Evolutionary conservation across 2,329 filamentous ascomycete species (phyloP), one percentile per base, ranked within the genome.

Genomic region (Dactylellina leptospora): DNA sequence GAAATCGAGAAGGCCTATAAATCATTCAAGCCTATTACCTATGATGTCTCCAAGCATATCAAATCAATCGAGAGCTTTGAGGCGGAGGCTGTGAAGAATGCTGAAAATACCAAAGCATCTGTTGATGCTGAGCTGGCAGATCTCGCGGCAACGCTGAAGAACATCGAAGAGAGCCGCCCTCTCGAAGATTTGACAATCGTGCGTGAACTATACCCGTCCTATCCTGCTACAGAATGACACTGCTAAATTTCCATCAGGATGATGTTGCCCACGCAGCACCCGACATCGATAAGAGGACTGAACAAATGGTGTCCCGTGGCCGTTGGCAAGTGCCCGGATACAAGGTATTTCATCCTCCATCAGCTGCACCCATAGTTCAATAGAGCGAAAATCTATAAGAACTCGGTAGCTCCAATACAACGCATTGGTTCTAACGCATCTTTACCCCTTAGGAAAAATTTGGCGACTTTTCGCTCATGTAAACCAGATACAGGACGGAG

Each of bases 51-150:
- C 82, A 89, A 93, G 81, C 95, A 99, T 86, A 85, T 99, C 81
- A 97, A 97, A 89, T 91, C 93, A 78, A 97, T 99, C 80, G 93
- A 97, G 80, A 91, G 92, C 64, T 99, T 99, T 81, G 93, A 99
- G 87, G 88, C 91, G 69, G 92, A 97, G 87, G 95, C 95, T 76
- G 83, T 99, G 78, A 92, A 96, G 89, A 96, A 93, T 83, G 95
- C 95, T 75, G 88, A 96, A 87, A 90, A 92, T 81, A 97, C 95
- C 80, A 97, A 97, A 90, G 85, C 88, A 80, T 92, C 93, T 84
- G 93, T 99, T 78, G 93, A 97, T 83, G 85, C 91, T 75, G 95
- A 99, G 85, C 86, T 99, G 81, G 88, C 89, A 86, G 93, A 96
- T 82, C 85, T 99, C 80, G 87, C 93, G 82, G 92, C 92, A 84